Percentiles rank a stretch among this genome's conserved stretches.
Evolutionary conservation across 225 moss, liverwort and hornwort genomes (phyloP).

Genomic region (Pseudisothecium myosuroides): DNA sequence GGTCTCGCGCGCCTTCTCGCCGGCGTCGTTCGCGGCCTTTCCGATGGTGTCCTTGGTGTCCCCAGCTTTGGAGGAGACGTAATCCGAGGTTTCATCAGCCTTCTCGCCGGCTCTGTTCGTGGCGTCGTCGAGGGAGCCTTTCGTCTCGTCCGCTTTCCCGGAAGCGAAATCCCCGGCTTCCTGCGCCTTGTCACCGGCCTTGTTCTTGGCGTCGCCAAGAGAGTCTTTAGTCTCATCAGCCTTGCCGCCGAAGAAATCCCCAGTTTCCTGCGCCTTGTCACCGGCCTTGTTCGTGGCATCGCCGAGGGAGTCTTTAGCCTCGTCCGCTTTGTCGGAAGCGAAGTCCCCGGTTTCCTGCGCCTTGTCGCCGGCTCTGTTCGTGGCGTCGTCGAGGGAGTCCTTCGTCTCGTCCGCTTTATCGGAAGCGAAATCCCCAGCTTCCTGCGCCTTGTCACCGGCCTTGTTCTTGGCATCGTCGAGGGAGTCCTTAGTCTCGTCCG

Average conservation of each 20-base stretch:
- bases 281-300: not conserved
- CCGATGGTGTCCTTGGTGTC: not conserved
- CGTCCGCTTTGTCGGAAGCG: too few relatives aligned
- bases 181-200: not conserved
- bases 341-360: too few relatives aligned
- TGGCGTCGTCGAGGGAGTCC: too few relatives aligned
- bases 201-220: not conserved
- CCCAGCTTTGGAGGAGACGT: not conserved
- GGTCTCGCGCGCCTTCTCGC: not conserved
- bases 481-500: not conserved
- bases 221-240: not conserved
- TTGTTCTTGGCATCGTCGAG: too few relatives aligned
- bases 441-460: too few relatives aligned
- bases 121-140: not conserved
- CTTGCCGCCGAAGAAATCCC: not conserved
- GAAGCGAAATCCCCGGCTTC: not conserved
- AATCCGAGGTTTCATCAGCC: not conserved
- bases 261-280: not conserved
- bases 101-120: not conserved
- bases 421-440: too few relatives aligned
- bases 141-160: not conserved
- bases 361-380: too few relatives aligned
- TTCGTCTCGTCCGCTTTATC: too few relatives aligned
- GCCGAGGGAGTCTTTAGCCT: not conserved
- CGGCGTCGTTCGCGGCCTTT: not conserved